Evolutionary conservation across 345 rosid genomes (phyloP), one percentile per base, ranked within the genome.

Genomic region (Melaleuca alternifolia): DNA sequence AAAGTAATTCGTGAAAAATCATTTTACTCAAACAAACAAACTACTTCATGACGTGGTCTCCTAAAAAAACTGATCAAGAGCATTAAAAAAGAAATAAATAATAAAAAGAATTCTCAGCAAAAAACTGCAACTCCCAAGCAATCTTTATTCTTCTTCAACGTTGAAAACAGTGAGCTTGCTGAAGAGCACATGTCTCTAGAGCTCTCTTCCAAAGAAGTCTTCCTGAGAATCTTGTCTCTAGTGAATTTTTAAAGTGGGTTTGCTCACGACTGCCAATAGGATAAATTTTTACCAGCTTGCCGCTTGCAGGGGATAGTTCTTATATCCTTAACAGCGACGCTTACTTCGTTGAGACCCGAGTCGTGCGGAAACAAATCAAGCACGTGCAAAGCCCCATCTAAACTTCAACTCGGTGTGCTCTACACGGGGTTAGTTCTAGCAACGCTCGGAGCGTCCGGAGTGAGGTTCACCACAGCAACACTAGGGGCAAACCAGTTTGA

Each of bases 401-500:
- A 41, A 48, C 81, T 85, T 41, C 89, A 87, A 76, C 75, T 85
- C 11, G 84, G 84, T 7, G 84, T 89, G 51, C 65, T 89, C 44
- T 87, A 89, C 61, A 6, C 79, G 10, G 88, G 84, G 15, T 57
- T 89, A 54, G 79, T 88, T 37, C 56, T 89, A n/a, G 87, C 84
- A 11, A 44, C 82, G 6, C 18, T 89, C 44, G 90, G 90, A 4
- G 20, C 44, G 24, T 84, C 87, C 0, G 90, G 89, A 54, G 56
- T 83, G 54, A 56, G 89, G 12, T 85, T 87, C 85, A 87, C 71
- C 28, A 11, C 61, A 20, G 87, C 87, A 5, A 83, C 91, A 16
- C 11, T 83, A 10, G 91, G 89, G 54, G 89, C 89, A 28, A 84
- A 89, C 56, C 89, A 89, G 87, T 89, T 87, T 52, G 1, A 46